Base-by-base conservation (phyloP, 345 rosid genomes). In the Leavenworthia alabamica region DNA sequence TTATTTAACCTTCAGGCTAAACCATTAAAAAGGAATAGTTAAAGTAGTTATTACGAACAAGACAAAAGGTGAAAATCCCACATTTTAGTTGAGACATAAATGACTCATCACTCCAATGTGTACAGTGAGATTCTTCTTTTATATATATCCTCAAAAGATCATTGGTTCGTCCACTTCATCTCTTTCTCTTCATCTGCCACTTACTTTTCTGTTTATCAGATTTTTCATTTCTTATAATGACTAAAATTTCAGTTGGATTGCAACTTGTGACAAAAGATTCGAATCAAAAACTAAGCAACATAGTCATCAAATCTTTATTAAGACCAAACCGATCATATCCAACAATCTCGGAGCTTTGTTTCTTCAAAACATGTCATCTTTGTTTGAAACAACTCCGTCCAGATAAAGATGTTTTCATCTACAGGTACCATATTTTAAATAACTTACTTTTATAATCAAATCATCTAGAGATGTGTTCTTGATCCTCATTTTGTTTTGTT, bases 381-480 rank as follows among this genome's bases (percentile, higher is more conserved):
- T 90, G 97, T 72, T 35, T 16, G 62, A 79, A 79, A 70, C 77
- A 73, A 3, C 70, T 90, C 41, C 67, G 59, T 24, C 78, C 64
- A 0, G 77, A 82, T 76, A 79, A 80, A 72, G 93, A 90, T 59
- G 70, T 90, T 20, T 90, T 83, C 82, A 90, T 87, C 93, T 90
- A 90, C 79, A 85, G 83, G 97, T 86, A 70, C 39, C 1, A 8
- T 33, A 8, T 35, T n/a, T 45, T 22, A 5, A 0, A 7, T 3
- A 7, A 2, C n/a, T 28, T 4, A 5, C 10, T 52, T 32, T 52
- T 19, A 20, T 11, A 53, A 26, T 26, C 28, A 46, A 53, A 26
- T 26, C 28, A 46, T 32, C 9, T 17, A 8, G 26, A 27, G 10
- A 13, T 58, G 12, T 20, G 11, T 13, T 31, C 16, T 48, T 37